phyloP scores from a whole-genome alignment of 2,329 filamentous ascomycete species.

The Aureobasidium sp. region DNA sequence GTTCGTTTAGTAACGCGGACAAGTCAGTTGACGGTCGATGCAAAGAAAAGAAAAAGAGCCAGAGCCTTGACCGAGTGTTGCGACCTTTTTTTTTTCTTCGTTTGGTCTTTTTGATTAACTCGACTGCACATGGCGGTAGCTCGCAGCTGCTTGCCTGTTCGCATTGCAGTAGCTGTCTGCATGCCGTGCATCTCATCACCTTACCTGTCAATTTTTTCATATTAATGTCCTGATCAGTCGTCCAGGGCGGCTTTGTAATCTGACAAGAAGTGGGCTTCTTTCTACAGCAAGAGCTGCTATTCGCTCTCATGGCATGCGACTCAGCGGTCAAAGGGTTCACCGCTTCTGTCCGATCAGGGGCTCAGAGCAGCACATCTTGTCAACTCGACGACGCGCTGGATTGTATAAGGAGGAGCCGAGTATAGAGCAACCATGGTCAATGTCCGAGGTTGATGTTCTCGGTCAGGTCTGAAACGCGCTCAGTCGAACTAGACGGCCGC shows the following conservation, averaged over 20 bases:
- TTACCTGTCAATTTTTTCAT: not conserved
- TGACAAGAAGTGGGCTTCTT: not conserved
- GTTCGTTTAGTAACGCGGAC: not conserved
- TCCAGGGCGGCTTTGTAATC: not conserved
- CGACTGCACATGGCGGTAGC: not conserved
- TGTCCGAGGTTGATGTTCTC: not conserved
- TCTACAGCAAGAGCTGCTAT: not conserved
- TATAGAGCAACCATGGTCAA: not conserved
- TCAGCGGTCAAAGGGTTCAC: not conserved
- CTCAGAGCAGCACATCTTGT: not conserved
- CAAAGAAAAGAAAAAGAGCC: not conserved
- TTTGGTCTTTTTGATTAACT: not conserved
- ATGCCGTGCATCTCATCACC: not conserved
- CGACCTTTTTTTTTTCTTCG: not conserved
- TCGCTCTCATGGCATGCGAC: not conserved
- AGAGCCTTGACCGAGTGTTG: not conserved
- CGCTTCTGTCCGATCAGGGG: not conserved
- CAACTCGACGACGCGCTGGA: not conserved
- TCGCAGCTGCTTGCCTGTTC: not conserved
- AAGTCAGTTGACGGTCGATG: not conserved
- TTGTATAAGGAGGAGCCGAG: not conserved
- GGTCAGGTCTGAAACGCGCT: not conserved
- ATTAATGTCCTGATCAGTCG: not conserved
- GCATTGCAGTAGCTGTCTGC: not conserved
- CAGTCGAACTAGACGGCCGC: not conserved